Evolutionary conservation across 345 rosid species (phyloP), one percentile per base, ranked within the genome.

Genomic region (Populus nigra): DNA sequence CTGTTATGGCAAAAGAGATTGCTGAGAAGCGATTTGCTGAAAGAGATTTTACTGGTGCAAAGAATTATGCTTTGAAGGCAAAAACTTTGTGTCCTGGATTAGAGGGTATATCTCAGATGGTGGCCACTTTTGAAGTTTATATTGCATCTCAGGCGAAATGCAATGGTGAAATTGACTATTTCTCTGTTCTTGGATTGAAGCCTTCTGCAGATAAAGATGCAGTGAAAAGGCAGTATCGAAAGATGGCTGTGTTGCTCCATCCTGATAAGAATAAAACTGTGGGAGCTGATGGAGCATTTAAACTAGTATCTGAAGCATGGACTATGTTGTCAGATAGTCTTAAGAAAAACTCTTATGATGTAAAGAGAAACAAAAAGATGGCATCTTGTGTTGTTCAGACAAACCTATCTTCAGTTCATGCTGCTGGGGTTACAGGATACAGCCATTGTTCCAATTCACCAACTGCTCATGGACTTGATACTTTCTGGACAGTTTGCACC

Each of bases 251-350:
- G 74, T 78, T 92, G 87, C 96, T 96, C 39, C 99, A 96, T 76
- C 97, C 99, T 38, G 98, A 96, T 78, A 92, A 93, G 87, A 96
- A 91, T 90, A 93, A 92, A 84, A 86, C 92, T 36, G 85, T 93
- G 49, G 99, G 99, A 74, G 98, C 99, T 77, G 96, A 92, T 85
- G 98, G 99, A 69, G 99, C 99, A 0, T 96, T 96, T 83, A 93
- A 92, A 82, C 90, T 96, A 83, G 89, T 93, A 73, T 93, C 97
- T 25, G 98, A 96, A 84, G 99, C 98, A 1, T 96, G 98, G 99
- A 88, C 85, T 59, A 79, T 89, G 72, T 83, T 96, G 85, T 92
- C 97, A 0, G 94, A 91, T 77, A 88, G 83, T 78, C 80, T 84
- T 66, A 88, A 89, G 84, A 92, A 91, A 85, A 89, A 87, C 76